Base-by-base conservation (phyloP, 2,329 filamentous ascomycete species). In the Blastomyces gilchristii region DNA sequence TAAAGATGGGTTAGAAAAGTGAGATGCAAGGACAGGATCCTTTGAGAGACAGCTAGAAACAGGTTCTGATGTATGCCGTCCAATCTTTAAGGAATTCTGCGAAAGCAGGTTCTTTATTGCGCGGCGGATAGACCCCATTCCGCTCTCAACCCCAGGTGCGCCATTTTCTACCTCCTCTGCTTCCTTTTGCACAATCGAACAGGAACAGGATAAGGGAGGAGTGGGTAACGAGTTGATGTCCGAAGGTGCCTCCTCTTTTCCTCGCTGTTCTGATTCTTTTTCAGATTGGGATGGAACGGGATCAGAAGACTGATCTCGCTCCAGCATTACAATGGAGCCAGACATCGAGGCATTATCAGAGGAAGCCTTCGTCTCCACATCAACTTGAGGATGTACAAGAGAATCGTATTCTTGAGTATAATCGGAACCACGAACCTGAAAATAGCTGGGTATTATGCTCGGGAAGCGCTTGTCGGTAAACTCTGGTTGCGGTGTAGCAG, bases 361-460 rank as follows among this genome's bases (percentile, higher is more conserved):
- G 63, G 67, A 67, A 60, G 65, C 66, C 65, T 69, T 67, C 49
- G 67, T 68, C 67, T 69, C 71, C 62, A 66, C 61, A 62, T 66
- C 65, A 65, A 68, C 65, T 63, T 69, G 67, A 61, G 65, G 62
- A 65, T 67, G 66, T 65, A 66, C 64, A 65, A 65, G 68, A 62
- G 70, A 67, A 67, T 69, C 69, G 60, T 65, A 63, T 61, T 65
- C 68, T 63, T 69, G 65, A 67, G 69, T 67, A 64, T 68, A 62
- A 58, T 63, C 25, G 62, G 63, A 59, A 83, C 85, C 84, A 97
- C 94, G 87, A 96, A 99, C 94, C 93, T 99, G 54, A 57, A 97
- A 96, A 83, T 94, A 97, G 82, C 88, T 95, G 77, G 87, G 85
- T 84, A 94, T 88, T 81, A 97, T 96, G 75, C 91, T 90, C 69